Conservation (phyloP, 257 asterid species). For the Linderniella brevidens region DNA sequence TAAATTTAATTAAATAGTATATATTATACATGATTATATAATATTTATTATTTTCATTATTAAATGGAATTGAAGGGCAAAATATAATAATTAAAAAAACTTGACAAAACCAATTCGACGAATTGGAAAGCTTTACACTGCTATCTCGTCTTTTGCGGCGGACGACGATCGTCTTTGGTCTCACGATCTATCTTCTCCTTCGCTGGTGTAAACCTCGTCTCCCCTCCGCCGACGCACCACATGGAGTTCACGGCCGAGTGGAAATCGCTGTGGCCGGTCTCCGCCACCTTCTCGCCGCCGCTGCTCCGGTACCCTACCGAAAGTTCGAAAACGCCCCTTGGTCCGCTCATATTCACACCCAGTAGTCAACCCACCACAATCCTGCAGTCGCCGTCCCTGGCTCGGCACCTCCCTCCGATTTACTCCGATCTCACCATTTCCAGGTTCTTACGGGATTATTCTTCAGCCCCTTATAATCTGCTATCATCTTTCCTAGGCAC, state of each 20-base stretch:
- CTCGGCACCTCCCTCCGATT: constrained; percentile 44
- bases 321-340: constrained; percentile 13
- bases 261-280: constrained; percentile 43
- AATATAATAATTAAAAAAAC: no score
- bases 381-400: constrained; percentile 21
- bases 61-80: no score
- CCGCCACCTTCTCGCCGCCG: constrained; percentile 36
- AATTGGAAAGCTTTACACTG: no score
- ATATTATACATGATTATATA: no score
- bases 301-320: constrained; percentile 16
- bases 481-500: constrained; percentile 20
- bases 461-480: constrained; percentile 17
- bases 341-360: constrained; percentile 46
- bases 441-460: constrained; percentile 24
- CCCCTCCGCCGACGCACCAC: neutral
- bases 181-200: no score
- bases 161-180: no score
- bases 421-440: constrained; percentile 24
- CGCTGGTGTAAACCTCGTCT: no score
- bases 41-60: no score
- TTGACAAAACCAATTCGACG: no score
- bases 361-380: constrained; percentile 20
- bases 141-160: no score
- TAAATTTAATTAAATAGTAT: no score
- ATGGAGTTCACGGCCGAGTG: constrained; percentile 52